These are phyloP conservation scores for Candida neerlandica DNA, from an alignment of 1,139 yeast species.

Conservation along the genomic window DNA sequence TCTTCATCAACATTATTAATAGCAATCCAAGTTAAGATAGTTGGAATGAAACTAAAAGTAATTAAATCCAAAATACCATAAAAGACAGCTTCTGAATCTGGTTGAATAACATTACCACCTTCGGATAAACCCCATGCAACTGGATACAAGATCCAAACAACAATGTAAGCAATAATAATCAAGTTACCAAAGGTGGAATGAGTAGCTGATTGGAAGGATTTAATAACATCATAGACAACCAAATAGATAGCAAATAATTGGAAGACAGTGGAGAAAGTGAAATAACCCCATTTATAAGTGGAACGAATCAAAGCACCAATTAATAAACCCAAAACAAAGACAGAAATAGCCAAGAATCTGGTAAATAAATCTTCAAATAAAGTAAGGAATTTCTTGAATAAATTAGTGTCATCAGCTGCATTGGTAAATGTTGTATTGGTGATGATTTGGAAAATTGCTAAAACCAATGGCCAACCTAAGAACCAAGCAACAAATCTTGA, in stretches of 20 bases:
- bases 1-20: conserved; percentile 32
- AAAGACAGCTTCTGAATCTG: conserved; percentile 68
- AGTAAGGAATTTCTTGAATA: conserved; percentile 26
- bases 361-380: conserved; percentile 29
- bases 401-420: conserved; percentile 20
- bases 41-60: conserved; percentile 47
- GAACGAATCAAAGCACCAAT: conserved; percentile 57
- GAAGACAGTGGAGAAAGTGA: conserved; percentile 40
- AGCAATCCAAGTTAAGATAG: conserved; percentile 34
- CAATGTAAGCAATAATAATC: conserved; percentile 32
- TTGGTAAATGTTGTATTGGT: conserved; percentile 33
- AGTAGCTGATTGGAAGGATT: conserved; percentile 15
- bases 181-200: conserved; percentile 25
- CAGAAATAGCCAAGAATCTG: conserved; percentile 47
- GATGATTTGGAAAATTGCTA: conserved; percentile 49
- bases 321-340: conserved; percentile 54
- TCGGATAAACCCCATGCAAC: conserved; percentile 65
- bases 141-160: conserved; percentile 54
- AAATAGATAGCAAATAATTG: conserved; percentile 41
- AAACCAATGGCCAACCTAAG: conserved; percentile 58
- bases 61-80: conserved; percentile 62
- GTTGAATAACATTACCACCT: conserved; percentile 68
- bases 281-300: conserved; percentile 71
- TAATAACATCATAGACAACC: conserved; percentile 19
- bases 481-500: conserved; percentile 71